phyloP scores from a whole-genome alignment of 2,329 filamentous ascomycete species.

The Exserohilum rostratum region DNA sequence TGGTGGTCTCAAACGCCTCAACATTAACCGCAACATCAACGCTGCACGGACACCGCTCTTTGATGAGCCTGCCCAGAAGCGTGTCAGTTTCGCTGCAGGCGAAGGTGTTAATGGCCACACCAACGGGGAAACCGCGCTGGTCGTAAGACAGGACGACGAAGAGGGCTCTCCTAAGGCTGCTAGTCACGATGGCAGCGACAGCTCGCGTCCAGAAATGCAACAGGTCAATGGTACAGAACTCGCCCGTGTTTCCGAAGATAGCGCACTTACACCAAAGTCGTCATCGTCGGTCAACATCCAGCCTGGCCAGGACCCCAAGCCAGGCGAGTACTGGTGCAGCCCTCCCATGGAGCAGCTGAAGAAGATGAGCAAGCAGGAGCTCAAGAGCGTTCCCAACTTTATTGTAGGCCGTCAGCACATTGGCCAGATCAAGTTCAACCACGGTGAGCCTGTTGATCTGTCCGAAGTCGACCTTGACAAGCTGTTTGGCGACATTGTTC shows the following conservation, averaged over 20 bases:
- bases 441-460: constrained; percentile 69
- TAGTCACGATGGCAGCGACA: constrained; percentile 50
- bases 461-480: constrained; percentile 78
- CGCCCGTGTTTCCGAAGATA: constrained; percentile 77
- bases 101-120: constrained; percentile 52
- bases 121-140: constrained; percentile 57
- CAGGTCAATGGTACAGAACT: constrained; percentile 77
- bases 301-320: constrained; percentile 56
- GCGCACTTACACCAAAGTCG: constrained; percentile 50
- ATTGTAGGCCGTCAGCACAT: constrained; percentile 82
- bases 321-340: constrained; percentile 86
- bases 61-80: constrained; percentile 64
- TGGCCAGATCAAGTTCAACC: constrained; percentile 78
- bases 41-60: constrained; percentile 64
- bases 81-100: constrained; percentile 83
- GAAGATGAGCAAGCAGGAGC: constrained; percentile 79
- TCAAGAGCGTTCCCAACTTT: constrained; percentile 75
- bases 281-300: constrained; percentile 39
- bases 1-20: constrained; percentile 80
- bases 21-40: constrained; percentile 86
- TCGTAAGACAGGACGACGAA: constrained; percentile 56
- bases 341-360: constrained; percentile 77
- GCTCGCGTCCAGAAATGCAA: constrained; percentile 68
- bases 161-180: constrained; percentile 60
- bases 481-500: constrained; percentile 77